Conservation (phyloP, 257 asterid genomes). For the Scutellaria barbata region DNA sequence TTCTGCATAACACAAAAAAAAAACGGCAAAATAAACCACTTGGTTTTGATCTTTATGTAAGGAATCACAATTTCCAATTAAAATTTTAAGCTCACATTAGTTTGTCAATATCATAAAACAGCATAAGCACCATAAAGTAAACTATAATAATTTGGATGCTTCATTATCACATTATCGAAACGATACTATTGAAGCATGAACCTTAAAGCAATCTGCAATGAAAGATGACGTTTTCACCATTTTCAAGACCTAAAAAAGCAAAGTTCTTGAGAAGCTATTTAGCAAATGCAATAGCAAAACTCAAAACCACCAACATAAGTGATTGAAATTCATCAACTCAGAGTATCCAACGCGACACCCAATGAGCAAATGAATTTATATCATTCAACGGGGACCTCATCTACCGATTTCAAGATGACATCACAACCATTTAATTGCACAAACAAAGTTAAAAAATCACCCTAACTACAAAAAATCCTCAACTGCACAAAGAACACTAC, state of each 20-base stretch:
- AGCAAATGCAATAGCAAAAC: conserved; percentile 21
- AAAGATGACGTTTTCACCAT: conserved; percentile 9
- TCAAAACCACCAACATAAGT: conserved; percentile 8
- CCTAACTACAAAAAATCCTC: conserved; percentile 8
- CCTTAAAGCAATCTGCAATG: background rate
- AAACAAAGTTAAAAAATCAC: background rate
- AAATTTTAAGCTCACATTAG: conserved; percentile 8
- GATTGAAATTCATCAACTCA: conserved; percentile 12
- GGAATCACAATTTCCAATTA: background rate
- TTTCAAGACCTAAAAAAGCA: conserved; percentile 15
- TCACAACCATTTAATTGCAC: conserved; percentile 9
- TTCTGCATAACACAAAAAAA: conserved; percentile 53
- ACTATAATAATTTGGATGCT: conserved; percentile 11
- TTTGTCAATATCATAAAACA: conserved; percentile 21
- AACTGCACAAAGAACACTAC: conserved; percentile 16
- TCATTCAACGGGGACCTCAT: background rate
- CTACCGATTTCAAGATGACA: conserved; percentile 29
- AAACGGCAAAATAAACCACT: conserved; percentile 28
- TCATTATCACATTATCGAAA: conserved; percentile 15
- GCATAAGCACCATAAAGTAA: background rate
- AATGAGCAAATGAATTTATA: background rate
- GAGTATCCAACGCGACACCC: conserved; percentile 12
- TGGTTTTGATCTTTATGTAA: background rate
- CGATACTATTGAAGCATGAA: background rate
- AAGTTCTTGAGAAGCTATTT: conserved; percentile 14